Percentiles rank a stretch among this genome's conserved stretches.
Evolutionary conservation across 306 rosid genomes (phyloP).

Genomic region (Arachis stenosperma): DNA sequence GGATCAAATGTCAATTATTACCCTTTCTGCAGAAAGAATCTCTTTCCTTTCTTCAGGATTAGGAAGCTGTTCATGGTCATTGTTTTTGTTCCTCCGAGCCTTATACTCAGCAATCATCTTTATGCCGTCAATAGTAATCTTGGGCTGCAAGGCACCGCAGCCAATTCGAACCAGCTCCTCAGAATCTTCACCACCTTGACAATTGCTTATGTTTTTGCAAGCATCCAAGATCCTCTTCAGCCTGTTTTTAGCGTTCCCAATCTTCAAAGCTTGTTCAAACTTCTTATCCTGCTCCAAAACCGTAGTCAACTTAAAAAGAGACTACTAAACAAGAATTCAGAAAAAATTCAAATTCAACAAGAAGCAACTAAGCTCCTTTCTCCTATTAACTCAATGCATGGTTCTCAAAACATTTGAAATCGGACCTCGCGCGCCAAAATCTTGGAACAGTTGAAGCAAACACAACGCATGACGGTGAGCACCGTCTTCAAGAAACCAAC

Average conservation of each 20-base stretch:
- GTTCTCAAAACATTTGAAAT: background rate
- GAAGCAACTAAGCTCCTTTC: background rate
- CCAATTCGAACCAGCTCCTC: constrained; percentile 87
- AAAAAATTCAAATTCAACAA: background rate
- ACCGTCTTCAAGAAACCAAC: constrained; percentile 95
- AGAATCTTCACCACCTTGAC: constrained; percentile 91
- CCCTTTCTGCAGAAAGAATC: constrained; percentile 95
- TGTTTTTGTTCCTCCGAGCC: constrained; percentile 85
- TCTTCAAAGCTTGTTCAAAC: constrained; percentile 90
- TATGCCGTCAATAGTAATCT: constrained; percentile 92
- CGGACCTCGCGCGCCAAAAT: constrained; percentile 85
- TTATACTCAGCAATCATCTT: constrained; percentile 88
- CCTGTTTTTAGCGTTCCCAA: constrained; percentile 81
- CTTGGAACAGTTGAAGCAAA: constrained; percentile 96
- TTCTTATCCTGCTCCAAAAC: constrained; percentile 76
- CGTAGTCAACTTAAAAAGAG: constrained; percentile 21
- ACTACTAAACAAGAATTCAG: background rate
- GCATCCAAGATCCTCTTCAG: constrained; percentile 82
- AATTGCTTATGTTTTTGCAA: constrained; percentile 81
- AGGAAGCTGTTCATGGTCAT: constrained; percentile 96
- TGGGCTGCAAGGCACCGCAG: constrained; percentile 99
- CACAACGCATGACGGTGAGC: constrained; percentile 78
- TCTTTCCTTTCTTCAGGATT: constrained; percentile 98
- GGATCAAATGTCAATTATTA: constrained; percentile 32
- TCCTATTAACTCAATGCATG: background rate